Conservation (phyloP, 306 rosid species). For the Aeschynomene evenia region DNA sequence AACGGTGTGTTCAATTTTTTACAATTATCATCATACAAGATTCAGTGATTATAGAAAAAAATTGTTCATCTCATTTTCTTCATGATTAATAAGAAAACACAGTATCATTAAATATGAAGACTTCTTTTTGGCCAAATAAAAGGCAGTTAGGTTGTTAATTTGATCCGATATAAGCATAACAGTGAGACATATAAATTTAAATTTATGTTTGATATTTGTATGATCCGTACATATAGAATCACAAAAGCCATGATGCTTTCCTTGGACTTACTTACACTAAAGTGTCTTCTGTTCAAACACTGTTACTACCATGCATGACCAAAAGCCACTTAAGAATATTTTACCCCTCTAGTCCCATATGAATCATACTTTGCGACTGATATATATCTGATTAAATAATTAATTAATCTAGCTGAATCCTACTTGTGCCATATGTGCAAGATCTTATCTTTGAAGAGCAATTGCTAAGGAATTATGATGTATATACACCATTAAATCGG, state of each 20-base stretch:
- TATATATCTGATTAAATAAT: slow-evolving; percentile 21
- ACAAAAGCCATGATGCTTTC: slow-evolving; percentile 38
- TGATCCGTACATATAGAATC: slow-evolving; percentile 61
- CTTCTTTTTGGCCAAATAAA: neutral
- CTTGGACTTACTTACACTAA: slow-evolving; percentile 20
- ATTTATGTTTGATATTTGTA: slow-evolving; percentile 21
- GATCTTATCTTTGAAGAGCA: slow-evolving; percentile 43
- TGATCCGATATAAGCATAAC: neutral
- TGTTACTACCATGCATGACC: slow-evolving; percentile 23
- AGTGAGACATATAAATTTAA: slow-evolving; percentile 30
- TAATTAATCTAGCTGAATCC: slow-evolving; percentile 36
- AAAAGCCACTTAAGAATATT: too few species aligned
- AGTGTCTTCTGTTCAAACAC: slow-evolving; percentile 18
- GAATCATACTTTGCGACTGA: slow-evolving; percentile 39
- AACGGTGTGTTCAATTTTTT: too few species aligned
- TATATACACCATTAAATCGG: too few species aligned
- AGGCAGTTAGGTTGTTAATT: slow-evolving; percentile 12
- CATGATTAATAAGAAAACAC: too few species aligned
- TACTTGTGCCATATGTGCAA: slow-evolving; percentile 31
- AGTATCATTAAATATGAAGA: neutral
- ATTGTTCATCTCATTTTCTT: too few species aligned
- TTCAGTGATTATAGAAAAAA: too few species aligned
- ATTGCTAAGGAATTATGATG: slow-evolving; percentile 24
- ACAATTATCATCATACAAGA: too few species aligned
- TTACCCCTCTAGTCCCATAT: too few species aligned